Conservation (phyloP, 176 grass and related monocot species). For the Carex scoparia region DNA sequence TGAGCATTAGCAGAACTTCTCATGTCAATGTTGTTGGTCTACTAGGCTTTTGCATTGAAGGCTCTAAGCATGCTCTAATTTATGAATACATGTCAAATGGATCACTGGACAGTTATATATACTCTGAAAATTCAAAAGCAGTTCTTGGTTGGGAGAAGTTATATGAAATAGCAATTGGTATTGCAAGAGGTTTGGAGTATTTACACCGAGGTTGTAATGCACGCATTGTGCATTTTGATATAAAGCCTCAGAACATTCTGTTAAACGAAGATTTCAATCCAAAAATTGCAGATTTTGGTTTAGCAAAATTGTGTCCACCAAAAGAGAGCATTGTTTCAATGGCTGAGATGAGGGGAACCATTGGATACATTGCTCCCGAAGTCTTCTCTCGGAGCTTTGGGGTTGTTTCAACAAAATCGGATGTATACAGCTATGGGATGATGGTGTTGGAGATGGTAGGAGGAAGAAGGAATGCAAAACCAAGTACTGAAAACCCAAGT, state of each 20-base stretch:
- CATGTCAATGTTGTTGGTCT: conserved; percentile 52
- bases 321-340: conserved; percentile 42
- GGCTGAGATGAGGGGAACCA: conserved; percentile 44
- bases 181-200: conserved; percentile 45
- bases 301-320: conserved; percentile 44
- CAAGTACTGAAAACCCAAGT: conserved; percentile 33
- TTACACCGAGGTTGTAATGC: conserved; percentile 38
- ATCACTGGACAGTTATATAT: conserved; percentile 46
- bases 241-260: conserved; percentile 49
- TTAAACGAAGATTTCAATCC: conserved; percentile 41
- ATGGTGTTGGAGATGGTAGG: conserved; percentile 48
- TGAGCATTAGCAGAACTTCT: conserved; percentile 39
- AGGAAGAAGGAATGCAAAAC: conserved; percentile 38
- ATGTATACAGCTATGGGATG: conserved; percentile 49
- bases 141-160: conserved; percentile 36
- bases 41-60: conserved; percentile 47
- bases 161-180: conserved; percentile 34
- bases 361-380: conserved; percentile 49
- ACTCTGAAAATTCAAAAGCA: conserved; percentile 30
- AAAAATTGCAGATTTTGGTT: conserved; percentile 50
- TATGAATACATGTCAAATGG: conserved; percentile 60
- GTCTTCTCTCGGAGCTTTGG: conserved; percentile 41
- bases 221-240: conserved; percentile 52
- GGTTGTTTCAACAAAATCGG: conserved; percentile 36
- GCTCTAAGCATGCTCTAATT: conserved; percentile 40